Percentiles rank a stretch among this genome's conserved stretches.
phyloP scores from a whole-genome alignment of 768 basidiomycete genomes.

The Agrocybe praecox region DNA sequence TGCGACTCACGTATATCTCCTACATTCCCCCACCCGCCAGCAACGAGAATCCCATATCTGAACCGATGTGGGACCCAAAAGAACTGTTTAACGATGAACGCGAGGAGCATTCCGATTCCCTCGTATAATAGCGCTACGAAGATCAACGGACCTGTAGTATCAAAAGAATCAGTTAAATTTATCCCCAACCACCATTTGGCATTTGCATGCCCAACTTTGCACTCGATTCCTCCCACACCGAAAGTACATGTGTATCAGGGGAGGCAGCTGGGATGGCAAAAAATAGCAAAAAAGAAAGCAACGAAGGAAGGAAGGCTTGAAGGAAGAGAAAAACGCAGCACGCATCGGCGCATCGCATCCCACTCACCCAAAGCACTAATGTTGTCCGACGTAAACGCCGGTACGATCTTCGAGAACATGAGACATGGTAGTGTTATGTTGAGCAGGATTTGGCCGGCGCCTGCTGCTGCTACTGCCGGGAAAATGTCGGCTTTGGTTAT shows the following conservation, averaged over 20 bases:
- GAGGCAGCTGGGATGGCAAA: too few relatives aligned
- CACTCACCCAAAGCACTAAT: conserved; percentile 53
- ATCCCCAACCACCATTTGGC: too few relatives aligned
- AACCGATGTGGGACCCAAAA: conserved; percentile 84
- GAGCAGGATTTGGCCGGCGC: conserved; percentile 62
- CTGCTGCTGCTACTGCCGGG: conserved; percentile 56
- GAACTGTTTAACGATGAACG: conserved; percentile 56
- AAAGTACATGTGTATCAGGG: background rate
- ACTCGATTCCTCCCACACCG: background rate
- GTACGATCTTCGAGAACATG: conserved; percentile 74
- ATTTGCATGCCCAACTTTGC: background rate
- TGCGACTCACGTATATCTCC: conserved; percentile 66
- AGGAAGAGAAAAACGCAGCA: background rate
- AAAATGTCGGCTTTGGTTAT: conserved; percentile 66
- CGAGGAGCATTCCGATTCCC: conserved; percentile 51
- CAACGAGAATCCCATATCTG: conserved; percentile 67
- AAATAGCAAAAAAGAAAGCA: too few relatives aligned
- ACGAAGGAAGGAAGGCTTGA: too few relatives aligned
- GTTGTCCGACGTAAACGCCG: conserved; percentile 62
- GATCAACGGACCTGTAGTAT: conserved; percentile 56
- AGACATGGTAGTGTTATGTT: conserved; percentile 67
- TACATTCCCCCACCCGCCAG: conserved; percentile 70
- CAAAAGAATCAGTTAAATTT: background rate
- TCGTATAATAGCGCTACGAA: conserved; percentile 66
- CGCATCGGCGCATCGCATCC: too few relatives aligned